Base-by-base conservation (phyloP, 139 green algal genomes). In the Ostreobium quekettii region DNA sequence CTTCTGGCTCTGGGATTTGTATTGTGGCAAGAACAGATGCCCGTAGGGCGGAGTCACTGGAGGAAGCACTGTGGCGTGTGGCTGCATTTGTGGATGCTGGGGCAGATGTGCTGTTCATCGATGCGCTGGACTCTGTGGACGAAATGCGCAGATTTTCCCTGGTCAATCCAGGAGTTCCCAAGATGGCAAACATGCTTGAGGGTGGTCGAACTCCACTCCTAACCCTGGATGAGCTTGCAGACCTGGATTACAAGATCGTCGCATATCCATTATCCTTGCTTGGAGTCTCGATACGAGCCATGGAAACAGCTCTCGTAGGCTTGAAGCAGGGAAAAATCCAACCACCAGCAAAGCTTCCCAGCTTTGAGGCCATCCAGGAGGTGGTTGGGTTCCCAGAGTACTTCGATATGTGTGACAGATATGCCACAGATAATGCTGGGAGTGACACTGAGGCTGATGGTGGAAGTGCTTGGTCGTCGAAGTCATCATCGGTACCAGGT, bases 101-200 rank as follows among this genome's bases (percentile, higher is more conserved):
- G 2, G 91, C 91, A 0, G 93, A 98, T 76, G 78, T 95, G 19
- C 65, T 98, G 2, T 98, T 98, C 76, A 89, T 98, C 36, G 93
- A 98, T 60, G 93, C 93, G 5, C 77, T 98, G 65, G 83, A 82
- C 62, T 85, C 66, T 2, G 80, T 75, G 36, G 88, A 81, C 7
- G 93, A 98, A 70, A 95, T 98, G 93, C 35, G 42, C 26, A 71
- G 76, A 1, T 83, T 97, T 47, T 84, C 75, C 48, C 1, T 22
- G 28, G 1, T 74, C 22, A 1, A 1, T 22, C 42, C 48, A 29
- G 29, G 7, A 22, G 32, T 69, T 33, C 35, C 71, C 3, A 79
- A 91, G 80, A 95, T 95, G 86, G 92, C 91, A 26, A 96, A 92
- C 81, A 97, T 95, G 83, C 76, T 98, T 19, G 93, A 98, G 67